Conservation (phyloP, 352 stramenopile species). For the Globisporangium takayamanum region DNA sequence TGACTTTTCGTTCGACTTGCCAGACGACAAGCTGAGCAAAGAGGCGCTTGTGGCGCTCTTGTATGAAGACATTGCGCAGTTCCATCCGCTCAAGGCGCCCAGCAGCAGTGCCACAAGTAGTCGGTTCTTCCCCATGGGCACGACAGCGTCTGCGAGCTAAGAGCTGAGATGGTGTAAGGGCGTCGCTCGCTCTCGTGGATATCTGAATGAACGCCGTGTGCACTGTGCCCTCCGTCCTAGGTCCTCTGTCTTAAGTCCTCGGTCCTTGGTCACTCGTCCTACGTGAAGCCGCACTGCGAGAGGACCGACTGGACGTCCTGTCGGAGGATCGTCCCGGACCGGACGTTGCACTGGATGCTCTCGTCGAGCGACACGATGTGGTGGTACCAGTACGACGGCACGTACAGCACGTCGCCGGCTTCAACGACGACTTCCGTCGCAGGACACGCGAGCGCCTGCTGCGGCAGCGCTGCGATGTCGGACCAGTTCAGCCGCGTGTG, state of each 20-base stretch:
- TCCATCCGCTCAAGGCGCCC: constrained; percentile 28
- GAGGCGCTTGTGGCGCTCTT: constrained; percentile 51
- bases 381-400: constrained; percentile 94
- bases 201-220: not conserved
- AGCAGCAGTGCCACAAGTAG: constrained; percentile 17
- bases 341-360: constrained; percentile 93
- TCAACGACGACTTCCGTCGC: constrained; percentile 89
- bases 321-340: constrained; percentile 43
- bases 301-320: constrained; percentile 32
- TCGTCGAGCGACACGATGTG: constrained; percentile 93
- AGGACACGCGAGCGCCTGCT: constrained; percentile 39
- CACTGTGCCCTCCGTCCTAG: not conserved
- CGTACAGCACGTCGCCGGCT: constrained; percentile 91
- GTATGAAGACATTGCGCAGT: constrained; percentile 55
- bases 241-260: no score
- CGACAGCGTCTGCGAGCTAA: constrained; percentile 44
- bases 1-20: constrained; percentile 64
- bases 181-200: not conserved
- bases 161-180: not conserved
- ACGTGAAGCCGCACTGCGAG: constrained; percentile 29
- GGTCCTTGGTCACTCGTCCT: not conserved
- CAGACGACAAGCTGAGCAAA: constrained; percentile 57
- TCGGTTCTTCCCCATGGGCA: constrained; percentile 45
- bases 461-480: constrained; percentile 29
- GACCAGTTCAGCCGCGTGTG: constrained; percentile 92